Evolutionary conservation across 2,329 filamentous ascomycete species (phyloP).

Genomic region (Ceratocystis eucalypticola): DNA sequence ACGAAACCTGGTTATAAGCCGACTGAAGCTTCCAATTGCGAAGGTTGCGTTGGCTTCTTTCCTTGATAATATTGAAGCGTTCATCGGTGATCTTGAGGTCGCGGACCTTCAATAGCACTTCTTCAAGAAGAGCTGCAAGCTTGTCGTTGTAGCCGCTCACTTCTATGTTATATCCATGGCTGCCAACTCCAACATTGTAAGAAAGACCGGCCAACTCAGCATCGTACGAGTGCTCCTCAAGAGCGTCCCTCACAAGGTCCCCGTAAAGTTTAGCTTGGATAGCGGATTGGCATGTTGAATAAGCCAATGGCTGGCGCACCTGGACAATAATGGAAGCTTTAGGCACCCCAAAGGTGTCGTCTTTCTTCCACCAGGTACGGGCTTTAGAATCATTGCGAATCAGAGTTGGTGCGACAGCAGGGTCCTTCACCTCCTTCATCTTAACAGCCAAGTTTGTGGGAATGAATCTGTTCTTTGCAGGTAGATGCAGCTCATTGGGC

Average conservation of each 20-base stretch:
- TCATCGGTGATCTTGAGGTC: conserved; percentile 76
- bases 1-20: conserved; percentile 76
- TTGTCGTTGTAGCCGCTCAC: conserved; percentile 95
- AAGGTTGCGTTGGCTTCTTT: conserved; percentile 61
- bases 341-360: conserved; percentile 96
- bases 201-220: conserved; percentile 82
- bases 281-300: conserved; percentile 61
- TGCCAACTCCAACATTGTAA: conserved; percentile 63
- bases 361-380: conserved; percentile 94
- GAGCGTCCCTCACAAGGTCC: conserved; percentile 72
- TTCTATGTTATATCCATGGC: conserved; percentile 60
- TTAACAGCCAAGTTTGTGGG: conserved; percentile 87
- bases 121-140: conserved; percentile 76
- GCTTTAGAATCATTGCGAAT: conserved; percentile 71
- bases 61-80: conserved; percentile 82
- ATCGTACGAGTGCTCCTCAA: conserved; percentile 91
- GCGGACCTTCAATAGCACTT: conserved; percentile 70
- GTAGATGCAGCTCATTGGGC: conserved; percentile 63
- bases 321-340: conserved; percentile 79
- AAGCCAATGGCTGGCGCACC: conserved; percentile 65
- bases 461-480: conserved; percentile 90
- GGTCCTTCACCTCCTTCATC: conserved; percentile 74
- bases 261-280: conserved; percentile 71
- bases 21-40: conserved; percentile 81
- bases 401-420: conserved; percentile 60